Evolutionary conservation across 345 rosid species (phyloP).

Genomic region (Eucalyptus guilfoylei): DNA sequence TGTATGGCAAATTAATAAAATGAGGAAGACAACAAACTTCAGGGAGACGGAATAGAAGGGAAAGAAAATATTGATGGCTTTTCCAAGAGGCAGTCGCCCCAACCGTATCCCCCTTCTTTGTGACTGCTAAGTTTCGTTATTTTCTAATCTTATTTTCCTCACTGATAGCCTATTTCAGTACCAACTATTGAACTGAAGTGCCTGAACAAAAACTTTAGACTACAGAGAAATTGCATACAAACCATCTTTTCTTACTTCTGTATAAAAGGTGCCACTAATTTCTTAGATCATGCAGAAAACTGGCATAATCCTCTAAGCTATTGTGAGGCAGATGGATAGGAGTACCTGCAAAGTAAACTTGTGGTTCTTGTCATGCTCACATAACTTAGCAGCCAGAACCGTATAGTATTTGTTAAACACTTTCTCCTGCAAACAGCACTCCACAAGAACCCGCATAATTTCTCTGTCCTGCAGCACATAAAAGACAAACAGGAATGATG

Average conservation of each 20-base stretch:
- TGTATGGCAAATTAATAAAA: neutral
- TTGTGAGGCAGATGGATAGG: neutral
- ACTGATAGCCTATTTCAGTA: neutral
- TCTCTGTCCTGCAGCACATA: slow-evolving; percentile 62
- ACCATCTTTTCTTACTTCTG: neutral
- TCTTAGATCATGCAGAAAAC: neutral
- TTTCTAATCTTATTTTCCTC: neutral
- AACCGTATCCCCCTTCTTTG: neutral
- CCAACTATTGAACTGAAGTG: neutral
- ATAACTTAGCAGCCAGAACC: slow-evolving; percentile 64
- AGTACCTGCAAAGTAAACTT: slow-evolving; percentile 80
- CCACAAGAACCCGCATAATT: slow-evolving; percentile 78
- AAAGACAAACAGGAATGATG: neutral
- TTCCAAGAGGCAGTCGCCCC: neutral
- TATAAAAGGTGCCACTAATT: neutral
- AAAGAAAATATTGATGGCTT: neutral
- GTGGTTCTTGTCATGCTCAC: slow-evolving; percentile 84
- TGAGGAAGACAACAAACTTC: neutral
- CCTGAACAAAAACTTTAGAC: neutral
- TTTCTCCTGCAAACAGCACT: slow-evolving; percentile 86
- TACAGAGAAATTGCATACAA: neutral
- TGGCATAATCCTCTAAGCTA: neutral
- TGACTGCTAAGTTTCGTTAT: neutral
- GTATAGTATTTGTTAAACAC: slow-evolving; percentile 80
- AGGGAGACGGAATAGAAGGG: neutral